A percentile compares a stretch with the other conserved stretches of the same genome.
Evolutionary conservation across 768 basidiomycete genomes (phyloP).

Genomic region (Podaxis rugospora): DNA sequence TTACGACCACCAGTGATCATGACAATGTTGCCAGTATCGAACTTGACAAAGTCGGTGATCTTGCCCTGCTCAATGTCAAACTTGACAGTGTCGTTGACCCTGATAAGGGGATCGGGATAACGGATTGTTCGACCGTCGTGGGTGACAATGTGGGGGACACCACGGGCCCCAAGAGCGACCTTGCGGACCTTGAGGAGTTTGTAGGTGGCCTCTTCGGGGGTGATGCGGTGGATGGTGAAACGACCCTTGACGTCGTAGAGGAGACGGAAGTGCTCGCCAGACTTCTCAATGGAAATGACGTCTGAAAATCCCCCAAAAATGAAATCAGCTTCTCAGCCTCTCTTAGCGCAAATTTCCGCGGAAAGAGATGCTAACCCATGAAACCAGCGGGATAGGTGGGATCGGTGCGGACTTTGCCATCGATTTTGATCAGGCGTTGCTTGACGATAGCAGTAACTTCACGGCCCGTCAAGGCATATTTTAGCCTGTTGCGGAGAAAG

Average conservation of each 20-base stretch:
- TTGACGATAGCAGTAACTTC: slow-evolving; percentile 95
- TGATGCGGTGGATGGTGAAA: slow-evolving; percentile 99
- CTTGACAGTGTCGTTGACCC: slow-evolving; percentile 96
- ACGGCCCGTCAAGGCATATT: slow-evolving; percentile 95
- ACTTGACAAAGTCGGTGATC: slow-evolving; percentile 89
- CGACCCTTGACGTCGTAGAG: slow-evolving; percentile 99
- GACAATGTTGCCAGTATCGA: slow-evolving; percentile 96
- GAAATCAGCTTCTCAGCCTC: neutral
- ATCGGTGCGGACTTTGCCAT: slow-evolving; percentile 97
- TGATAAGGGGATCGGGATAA: slow-evolving; percentile 95
- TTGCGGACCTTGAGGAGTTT: slow-evolving; percentile 94
- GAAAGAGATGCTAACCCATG: slow-evolving; percentile 64
- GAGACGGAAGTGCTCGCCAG: slow-evolving; percentile 98
- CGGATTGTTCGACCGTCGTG: slow-evolving; percentile 99
- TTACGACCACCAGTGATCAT: slow-evolving; percentile 99
- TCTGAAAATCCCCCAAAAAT: slow-evolving; percentile 42
- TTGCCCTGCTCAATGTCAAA: slow-evolving; percentile 94
- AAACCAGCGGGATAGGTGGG: slow-evolving; percentile 96
- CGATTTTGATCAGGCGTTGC: slow-evolving; percentile 97
- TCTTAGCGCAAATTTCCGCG: neutral
- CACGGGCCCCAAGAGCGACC: slow-evolving; percentile 87
- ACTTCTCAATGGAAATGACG: slow-evolving; percentile 96
- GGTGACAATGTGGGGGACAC: slow-evolving; percentile 95
- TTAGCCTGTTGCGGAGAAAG: slow-evolving; percentile 98
- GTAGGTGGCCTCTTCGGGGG: slow-evolving; percentile 93